These are phyloP conservation scores for Macrotyloma uniflorum DNA, from an alignment of 306 rosid genomes.

Conservation along the genomic window DNA sequence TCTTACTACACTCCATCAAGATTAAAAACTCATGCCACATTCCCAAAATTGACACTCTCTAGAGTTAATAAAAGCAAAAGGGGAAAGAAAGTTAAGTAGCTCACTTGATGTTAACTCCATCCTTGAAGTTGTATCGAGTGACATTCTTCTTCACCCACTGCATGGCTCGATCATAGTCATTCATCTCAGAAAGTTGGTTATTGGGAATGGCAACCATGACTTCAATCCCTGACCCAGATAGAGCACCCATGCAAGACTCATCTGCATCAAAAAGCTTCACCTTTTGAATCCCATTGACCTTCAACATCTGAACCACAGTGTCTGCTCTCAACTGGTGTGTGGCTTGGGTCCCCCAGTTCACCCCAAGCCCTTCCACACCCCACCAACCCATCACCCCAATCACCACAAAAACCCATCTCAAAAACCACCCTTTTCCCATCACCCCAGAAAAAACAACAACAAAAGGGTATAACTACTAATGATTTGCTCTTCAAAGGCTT, in stretches of 20 bases:
- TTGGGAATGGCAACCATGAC: constrained; percentile 95
- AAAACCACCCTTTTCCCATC: constrained; percentile 40
- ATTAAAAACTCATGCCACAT: background rate
- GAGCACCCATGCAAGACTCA: constrained; percentile 63
- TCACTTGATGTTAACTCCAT: constrained; percentile 88
- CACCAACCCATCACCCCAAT: constrained; percentile 43
- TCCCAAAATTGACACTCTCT: background rate
- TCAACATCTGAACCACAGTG: constrained; percentile 77
- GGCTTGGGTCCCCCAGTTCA: constrained; percentile 97
- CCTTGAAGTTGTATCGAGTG: constrained; percentile 66
- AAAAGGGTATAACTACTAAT: background rate
- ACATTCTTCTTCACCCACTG: constrained; percentile 85
- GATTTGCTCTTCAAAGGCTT: background rate
- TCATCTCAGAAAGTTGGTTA: constrained; percentile 68
- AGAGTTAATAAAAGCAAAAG: background rate
- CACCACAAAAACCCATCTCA: constrained; percentile 46
- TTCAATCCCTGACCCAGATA: constrained; percentile 74
- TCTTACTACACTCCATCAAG: background rate
- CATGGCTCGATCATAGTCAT: constrained; percentile 63
- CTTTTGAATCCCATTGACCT: constrained; percentile 79
- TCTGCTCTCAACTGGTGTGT: constrained; percentile 70
- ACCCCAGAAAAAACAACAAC: background rate
- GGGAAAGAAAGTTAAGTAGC: background rate
- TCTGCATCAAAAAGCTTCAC: constrained; percentile 95
- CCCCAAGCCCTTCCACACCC: constrained; percentile 77